These are phyloP conservation scores for Phytophthora multivora DNA, from an alignment of 352 stramenopile species.

Conservation along the genomic window DNA sequence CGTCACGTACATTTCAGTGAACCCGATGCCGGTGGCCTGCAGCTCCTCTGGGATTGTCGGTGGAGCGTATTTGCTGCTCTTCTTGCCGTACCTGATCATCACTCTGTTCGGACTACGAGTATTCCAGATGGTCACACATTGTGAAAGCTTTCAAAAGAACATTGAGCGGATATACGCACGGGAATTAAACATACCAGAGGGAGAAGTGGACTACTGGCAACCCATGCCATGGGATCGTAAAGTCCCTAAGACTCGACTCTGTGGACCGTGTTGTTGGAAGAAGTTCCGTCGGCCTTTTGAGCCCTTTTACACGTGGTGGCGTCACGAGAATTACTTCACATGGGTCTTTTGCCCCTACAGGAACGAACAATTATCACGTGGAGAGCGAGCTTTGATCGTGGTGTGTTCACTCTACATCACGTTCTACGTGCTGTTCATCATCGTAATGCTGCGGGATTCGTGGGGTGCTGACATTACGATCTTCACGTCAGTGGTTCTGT, in stretches of 20 bases:
- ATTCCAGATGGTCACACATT: constrained; percentile 63
- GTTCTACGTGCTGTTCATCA: constrained; percentile 77
- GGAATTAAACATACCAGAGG: constrained; percentile 56
- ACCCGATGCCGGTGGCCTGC: constrained; percentile 67
- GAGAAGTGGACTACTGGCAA: constrained; percentile 79
- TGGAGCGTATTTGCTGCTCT: constrained; percentile 57
- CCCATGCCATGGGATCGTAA: constrained; percentile 76
- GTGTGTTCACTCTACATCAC: constrained; percentile 76
- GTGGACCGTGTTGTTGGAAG: constrained; percentile 70
- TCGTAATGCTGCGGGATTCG: constrained; percentile 63
- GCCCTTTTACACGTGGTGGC: constrained; percentile 80
- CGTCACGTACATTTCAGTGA: constrained; percentile 53
- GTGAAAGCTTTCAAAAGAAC: constrained; percentile 65
- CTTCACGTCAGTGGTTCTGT: constrained; percentile 49
- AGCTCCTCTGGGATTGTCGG: constrained; percentile 49
- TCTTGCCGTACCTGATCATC: constrained; percentile 62
- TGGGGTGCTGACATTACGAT: constrained; percentile 44
- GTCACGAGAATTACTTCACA: constrained; percentile 81
- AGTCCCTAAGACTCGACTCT: constrained; percentile 64
- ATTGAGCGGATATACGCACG: constrained; percentile 63
- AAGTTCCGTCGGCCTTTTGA: constrained; percentile 68
- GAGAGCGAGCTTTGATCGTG: constrained; percentile 67
- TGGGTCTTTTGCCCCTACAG: constrained; percentile 76
- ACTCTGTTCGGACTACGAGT: constrained; percentile 60
- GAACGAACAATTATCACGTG: constrained; percentile 60